Percentiles rank a stretch among this genome's conserved stretches.
Conservation (phyloP, 2,329 filamentous ascomycete species). For the Triangularia verruculosa region DNA sequence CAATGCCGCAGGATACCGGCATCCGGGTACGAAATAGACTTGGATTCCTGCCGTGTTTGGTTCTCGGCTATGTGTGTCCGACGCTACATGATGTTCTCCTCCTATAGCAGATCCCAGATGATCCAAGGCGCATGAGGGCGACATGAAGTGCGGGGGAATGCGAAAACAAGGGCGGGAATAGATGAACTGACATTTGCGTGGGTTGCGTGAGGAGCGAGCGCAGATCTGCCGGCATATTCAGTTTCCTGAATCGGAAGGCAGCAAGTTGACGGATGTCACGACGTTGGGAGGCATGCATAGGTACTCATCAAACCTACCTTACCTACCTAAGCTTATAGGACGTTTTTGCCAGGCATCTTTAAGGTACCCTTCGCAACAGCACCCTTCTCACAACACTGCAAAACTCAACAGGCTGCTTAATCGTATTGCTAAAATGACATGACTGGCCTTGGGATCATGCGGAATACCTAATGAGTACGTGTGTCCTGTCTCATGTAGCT, state of each 20-base stretch:
- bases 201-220: neutral
- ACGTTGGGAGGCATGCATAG: neutral
- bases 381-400: too few relatives aligned
- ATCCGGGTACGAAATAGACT: neutral
- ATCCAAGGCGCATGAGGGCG: neutral
- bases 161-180: neutral
- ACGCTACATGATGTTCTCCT: conserved; percentile 3
- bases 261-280: neutral
- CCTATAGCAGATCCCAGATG: neutral
- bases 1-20: neutral
- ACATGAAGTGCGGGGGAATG: conserved; percentile 4
- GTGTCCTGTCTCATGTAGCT: too few relatives aligned
- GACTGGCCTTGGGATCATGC: too few relatives aligned
- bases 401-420: too few relatives aligned
- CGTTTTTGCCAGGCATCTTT: too few relatives aligned
- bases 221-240: conserved; percentile 4
- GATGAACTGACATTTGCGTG: neutral
- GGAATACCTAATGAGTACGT: too few relatives aligned
- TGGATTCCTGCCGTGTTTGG: neutral
- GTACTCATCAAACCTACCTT: neutral
- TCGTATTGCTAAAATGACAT: too few relatives aligned
- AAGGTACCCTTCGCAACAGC: too few relatives aligned
- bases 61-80: conserved; percentile 10
- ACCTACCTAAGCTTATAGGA: too few relatives aligned
- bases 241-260: conserved; percentile 3